phyloP scores from a whole-genome alignment of 2,329 filamentous ascomycete species.

The Furcasterigmium furcatum region DNA sequence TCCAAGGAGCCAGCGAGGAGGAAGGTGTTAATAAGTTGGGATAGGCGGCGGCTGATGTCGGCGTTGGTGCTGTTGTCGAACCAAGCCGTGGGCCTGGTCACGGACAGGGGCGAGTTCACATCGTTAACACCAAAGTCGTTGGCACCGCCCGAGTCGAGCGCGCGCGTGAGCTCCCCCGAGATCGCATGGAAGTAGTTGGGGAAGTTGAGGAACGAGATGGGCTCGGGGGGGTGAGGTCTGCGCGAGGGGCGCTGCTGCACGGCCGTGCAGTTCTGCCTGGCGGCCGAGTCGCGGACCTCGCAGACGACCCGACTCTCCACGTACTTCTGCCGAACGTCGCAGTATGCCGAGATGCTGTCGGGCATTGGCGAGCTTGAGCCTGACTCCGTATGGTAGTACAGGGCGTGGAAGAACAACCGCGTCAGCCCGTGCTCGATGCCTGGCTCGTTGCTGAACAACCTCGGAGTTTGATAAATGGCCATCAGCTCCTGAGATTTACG shows the following conservation, averaged over 20 bases:
- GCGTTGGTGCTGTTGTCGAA: not conserved
- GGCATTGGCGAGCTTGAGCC: not conserved
- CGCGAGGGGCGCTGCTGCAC: slow-evolving; percentile 2
- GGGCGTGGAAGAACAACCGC: not conserved
- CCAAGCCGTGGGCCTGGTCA: not conserved
- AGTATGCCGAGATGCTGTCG: not conserved
- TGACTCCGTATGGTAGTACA: too few relatives aligned
- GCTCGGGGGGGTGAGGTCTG: not conserved
- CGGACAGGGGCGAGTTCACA: too few relatives aligned
- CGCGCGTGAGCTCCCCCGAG: slow-evolving; percentile 2
- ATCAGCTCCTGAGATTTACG: too few relatives aligned
- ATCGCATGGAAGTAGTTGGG: not conserved
- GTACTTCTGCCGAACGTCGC: slow-evolving; percentile 5
- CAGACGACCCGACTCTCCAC: slow-evolving; percentile 6
- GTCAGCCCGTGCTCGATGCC: slow-evolving; percentile 1
- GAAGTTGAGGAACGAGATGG: slow-evolving; percentile 4
- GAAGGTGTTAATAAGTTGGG: slow-evolving; percentile 5
- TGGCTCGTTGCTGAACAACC: not conserved
- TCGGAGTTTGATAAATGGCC: too few relatives aligned
- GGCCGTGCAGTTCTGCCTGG: slow-evolving; percentile 2
- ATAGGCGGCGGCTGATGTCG: slow-evolving; percentile 2
- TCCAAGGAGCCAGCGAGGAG: slow-evolving; percentile 1
- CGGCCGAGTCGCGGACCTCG: not conserved
- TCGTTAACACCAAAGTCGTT: too few relatives aligned
- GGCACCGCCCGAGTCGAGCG: too few relatives aligned